Conservation (phyloP, 495 filamentous ascomycete genomes). For the Penicillium canariense region DNA sequence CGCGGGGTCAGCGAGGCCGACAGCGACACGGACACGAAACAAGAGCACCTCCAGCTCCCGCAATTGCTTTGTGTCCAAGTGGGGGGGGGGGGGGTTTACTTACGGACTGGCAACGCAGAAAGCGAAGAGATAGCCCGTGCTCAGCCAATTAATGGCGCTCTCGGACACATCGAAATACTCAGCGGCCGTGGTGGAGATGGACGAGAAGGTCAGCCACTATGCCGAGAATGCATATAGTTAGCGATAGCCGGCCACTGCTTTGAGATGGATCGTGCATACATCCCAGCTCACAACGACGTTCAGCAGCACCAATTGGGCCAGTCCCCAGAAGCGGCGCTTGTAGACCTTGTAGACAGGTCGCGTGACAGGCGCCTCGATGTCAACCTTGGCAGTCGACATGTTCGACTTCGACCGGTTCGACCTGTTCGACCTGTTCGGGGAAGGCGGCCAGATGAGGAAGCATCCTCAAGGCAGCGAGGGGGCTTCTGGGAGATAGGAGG, state of each 20-base stretch:
- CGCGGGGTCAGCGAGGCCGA: neutral
- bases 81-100: too few species aligned
- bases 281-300: constrained; percentile 96
- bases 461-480: too few species aligned
- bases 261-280: constrained; percentile 56
- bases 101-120: constrained; percentile 72
- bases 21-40: too few species aligned
- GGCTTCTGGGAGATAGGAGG: too few species aligned
- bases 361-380: constrained; percentile 12
- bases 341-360: constrained; percentile 69
- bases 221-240: neutral
- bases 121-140: constrained; percentile 80
- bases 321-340: constrained; percentile 84
- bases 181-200: constrained; percentile 74
- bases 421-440: neutral
- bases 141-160: constrained; percentile 87
- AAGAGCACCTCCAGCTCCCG: too few species aligned
- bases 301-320: constrained; percentile 76
- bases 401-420: neutral
- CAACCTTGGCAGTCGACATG: constrained; percentile 9
- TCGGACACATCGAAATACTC: constrained; percentile 72
- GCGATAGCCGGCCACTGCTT: neutral
- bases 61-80: too few species aligned
- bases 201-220: constrained; percentile 91
- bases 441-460: neutral